Evolutionary conservation across 768 basidiomycete species (phyloP), one percentile per base, ranked within the genome.

Genomic region (Leccinum rimulosum): DNA sequence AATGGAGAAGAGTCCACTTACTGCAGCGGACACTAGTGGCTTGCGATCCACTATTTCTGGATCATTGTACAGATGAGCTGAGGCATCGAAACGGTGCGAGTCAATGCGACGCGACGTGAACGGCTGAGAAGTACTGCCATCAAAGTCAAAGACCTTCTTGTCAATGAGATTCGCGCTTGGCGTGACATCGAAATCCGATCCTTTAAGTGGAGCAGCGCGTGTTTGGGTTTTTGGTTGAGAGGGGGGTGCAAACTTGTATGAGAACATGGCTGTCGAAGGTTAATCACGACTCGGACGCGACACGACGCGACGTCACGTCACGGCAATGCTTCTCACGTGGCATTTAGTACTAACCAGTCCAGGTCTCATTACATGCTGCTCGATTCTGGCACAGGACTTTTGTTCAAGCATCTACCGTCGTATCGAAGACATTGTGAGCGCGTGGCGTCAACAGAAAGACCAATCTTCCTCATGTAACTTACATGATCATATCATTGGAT

Each of bases 211-310:
- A 19, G 9, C 43, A n/a, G 52, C 15, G n/a, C 55, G 55, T 14
- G 14, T 40, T 10, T 54, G 58, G 48, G 9, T 55, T 31, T 61
- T 57, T 31, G 58, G 65, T 56, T 58, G 63, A 19, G 59, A 40
- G 28, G 57, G 58, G 1, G 52, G 52, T 12, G 61, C 58, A 31
- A 70, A 63, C 43, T 61, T 70, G 66, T 58, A 68, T 3, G 61
- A 60, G 31, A 59, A 56, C 58, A 68, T 43, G 40, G n/a, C 40
- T 0, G 40, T 43, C 40, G 40, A 43, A 43, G 40, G n/a, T 43
- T 10, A 43, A 43, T 43, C 40, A 22, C 22, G 22, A 22, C 22
- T 22, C 22, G 22, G 22, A 22, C 22, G 22, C 22, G 22, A 22
- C 22, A 19, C 40, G 40, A 40, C 38, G 17, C 38, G 38, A 40